phyloP scores from a whole-genome alignment of 225 moss, liverwort and hornwort species.

The Polytrichum commune region DNA sequence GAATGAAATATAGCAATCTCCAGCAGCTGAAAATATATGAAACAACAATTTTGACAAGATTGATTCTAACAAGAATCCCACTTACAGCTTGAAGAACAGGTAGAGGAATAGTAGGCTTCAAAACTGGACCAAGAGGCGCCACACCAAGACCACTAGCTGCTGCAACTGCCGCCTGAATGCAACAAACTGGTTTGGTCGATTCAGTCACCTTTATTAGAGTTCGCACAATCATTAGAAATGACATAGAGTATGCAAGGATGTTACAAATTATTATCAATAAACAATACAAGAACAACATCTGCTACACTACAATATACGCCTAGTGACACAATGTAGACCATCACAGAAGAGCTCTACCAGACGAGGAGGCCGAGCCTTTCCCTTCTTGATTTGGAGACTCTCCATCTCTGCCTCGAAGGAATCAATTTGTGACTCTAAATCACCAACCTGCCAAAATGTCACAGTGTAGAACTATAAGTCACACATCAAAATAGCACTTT shows the following conservation, averaged over 20 bases:
- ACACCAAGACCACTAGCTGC: constrained; percentile 52
- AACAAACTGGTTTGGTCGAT: constrained; percentile 8
- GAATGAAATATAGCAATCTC: too few species aligned
- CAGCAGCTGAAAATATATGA: too few species aligned
- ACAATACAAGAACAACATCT: too few species aligned
- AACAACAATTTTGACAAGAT: too few species aligned
- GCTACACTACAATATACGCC: too few species aligned
- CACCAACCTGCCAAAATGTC: constrained; percentile 63
- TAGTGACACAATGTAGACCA: too few species aligned
- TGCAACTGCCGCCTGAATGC: constrained; percentile 47
- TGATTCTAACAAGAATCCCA: constrained; percentile 6
- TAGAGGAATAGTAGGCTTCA: constrained; percentile 53
- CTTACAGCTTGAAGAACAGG: constrained; percentile 53
- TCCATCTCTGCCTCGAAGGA: constrained; percentile 98
- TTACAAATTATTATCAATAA: too few species aligned
- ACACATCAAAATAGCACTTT: not conserved
- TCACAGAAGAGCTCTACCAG: constrained; percentile 44
- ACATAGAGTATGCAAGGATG: not conserved
- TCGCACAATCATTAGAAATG: not conserved
- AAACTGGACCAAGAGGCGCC: constrained; percentile 34
- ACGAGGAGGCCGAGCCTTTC: constrained; percentile 88
- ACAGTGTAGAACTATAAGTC: constrained; percentile 12
- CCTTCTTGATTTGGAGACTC: constrained; percentile 88
- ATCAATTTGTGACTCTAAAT: constrained; percentile 89
- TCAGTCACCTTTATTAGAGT: not conserved